These are phyloP conservation scores for Kodamaea arcana DNA, from an alignment of 1,139 yeast species.

Conservation along the genomic window DNA sequence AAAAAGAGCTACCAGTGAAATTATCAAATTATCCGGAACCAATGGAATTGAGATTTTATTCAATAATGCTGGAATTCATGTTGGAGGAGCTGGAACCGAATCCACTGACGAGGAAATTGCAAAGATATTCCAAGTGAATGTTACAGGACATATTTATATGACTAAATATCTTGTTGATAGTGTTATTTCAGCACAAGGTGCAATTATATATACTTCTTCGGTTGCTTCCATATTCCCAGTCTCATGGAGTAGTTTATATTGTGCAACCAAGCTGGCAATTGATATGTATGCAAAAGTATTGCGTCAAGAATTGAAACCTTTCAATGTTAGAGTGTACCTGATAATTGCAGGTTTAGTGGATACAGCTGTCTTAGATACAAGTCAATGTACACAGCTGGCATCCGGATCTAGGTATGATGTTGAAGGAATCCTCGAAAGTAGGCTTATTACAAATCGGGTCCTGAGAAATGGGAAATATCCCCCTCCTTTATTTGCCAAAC, in stretches of 20 bases:
- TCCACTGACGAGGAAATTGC: conserved; percentile 22
- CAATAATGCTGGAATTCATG: conserved; percentile 32
- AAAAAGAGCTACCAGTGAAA: conserved; percentile 18
- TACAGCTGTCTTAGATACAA: conserved; percentile 28
- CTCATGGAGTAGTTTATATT: conserved; percentile 31
- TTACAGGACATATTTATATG: conserved; percentile 35
- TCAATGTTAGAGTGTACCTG: conserved; percentile 34
- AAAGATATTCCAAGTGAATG: conserved; percentile 29
- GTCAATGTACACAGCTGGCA: conserved; percentile 5
- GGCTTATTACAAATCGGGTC: conserved; percentile 23
- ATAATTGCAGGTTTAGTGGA: conserved; percentile 41
- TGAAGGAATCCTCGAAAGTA: conserved; percentile 27
- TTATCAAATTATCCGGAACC: conserved; percentile 17
- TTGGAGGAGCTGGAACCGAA: conserved; percentile 33
- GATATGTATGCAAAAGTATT: conserved; percentile 24
- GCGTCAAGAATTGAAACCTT: conserved; percentile 26
- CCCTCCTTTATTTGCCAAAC: conserved; percentile 28
- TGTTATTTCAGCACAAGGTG: conserved; percentile 32
- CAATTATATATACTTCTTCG: conserved; percentile 36
- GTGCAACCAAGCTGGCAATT: conserved; percentile 33
- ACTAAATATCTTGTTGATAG: conserved; percentile 30
- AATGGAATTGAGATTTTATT: conserved; percentile 29
- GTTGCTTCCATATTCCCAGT: conserved; percentile 34
- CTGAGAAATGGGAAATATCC: conserved; percentile 22
- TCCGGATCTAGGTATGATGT: conserved; percentile 24